Evolutionary conservation across 2,329 filamentous ascomycete genomes (phyloP), one percentile per base, ranked within the genome.

Genomic region (Neonectria magnoliae): DNA sequence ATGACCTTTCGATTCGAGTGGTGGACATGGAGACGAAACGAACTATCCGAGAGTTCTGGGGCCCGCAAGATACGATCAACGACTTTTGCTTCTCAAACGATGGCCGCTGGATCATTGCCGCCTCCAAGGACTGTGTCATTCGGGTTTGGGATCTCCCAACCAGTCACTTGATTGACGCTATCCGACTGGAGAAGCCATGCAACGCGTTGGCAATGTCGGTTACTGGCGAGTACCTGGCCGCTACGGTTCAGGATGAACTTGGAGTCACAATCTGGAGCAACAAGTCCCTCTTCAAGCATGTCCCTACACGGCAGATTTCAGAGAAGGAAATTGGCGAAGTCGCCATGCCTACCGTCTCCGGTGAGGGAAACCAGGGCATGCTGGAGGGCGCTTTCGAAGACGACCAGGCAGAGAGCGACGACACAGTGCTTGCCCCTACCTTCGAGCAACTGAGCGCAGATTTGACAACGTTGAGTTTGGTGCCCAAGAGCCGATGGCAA

Each of bases 181-280:
- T 99, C 80, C 89, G 89, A 62, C 87, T 97, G 5, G 88, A 90
- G 60, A 91, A 87, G 58, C 90, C 91, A 11, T 97, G 94, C 77
- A 96, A 90, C 16, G 91, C 93, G 2, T 83, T 99, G 13, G 89
- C 94, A 8, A 97, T 98, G 83, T 97, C 96, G 0, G 85, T 85
- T 1, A 97, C 93, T 0, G 96, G 95, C 14, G 96, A 99, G 75
- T 98, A 94, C 73, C 86, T 99, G n/a, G 96, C 96, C 4, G 96
- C 94, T 4, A 91, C 94, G 0, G 90, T 94, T 57, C 89, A 93
- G 58, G 92, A 91, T 62, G 89, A 91, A 68, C 87, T 97, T 1
- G 96, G 96, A 13, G 91, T 99, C n/a, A 91, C 93, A 71, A 88
- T 99, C 52, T 99, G 96, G 95, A 98, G 93, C 22, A 99, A 99